Conservation (phyloP, 1,284 basidiomycete genomes). For the Leccinum griseonigrum region DNA sequence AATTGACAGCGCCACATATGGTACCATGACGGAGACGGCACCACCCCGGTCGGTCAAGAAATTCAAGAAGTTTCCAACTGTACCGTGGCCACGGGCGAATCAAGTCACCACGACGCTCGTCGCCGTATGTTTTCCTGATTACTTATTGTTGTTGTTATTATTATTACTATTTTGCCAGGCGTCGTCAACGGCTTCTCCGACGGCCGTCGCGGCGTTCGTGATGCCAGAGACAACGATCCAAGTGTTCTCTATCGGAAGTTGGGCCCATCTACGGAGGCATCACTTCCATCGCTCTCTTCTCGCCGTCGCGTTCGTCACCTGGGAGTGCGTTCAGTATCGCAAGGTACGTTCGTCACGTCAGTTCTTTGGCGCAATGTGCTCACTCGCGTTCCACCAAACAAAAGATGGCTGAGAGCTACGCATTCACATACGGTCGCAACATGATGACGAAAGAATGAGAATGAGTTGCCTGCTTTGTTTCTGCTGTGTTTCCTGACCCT, state of each 20-base stretch:
- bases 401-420: slow-evolving; percentile 62
- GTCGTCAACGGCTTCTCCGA: slow-evolving; percentile 38
- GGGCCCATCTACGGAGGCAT: slow-evolving; percentile 74
- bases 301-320: slow-evolving; percentile 78
- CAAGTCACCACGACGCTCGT: slow-evolving; percentile 6
- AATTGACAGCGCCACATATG: slow-evolving; percentile 35
- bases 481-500: not conserved
- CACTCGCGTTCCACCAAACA: slow-evolving; percentile 37
- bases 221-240: slow-evolving; percentile 70
- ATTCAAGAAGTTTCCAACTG: slow-evolving; percentile 62
- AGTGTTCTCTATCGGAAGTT: slow-evolving; percentile 74
- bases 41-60: slow-evolving; percentile 52
- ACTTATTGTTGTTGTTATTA: not conserved
- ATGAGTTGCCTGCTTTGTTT: too few species aligned
- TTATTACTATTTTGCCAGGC: slow-evolving; percentile 2
- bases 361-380: not conserved
- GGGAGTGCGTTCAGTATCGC: slow-evolving; percentile 79
- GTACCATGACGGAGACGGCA: slow-evolving; percentile 51
- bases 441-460: slow-evolving; percentile 15
- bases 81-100: slow-evolving; percentile 37
- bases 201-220: slow-evolving; percentile 47
- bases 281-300: slow-evolving; percentile 69
- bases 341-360: slow-evolving; percentile 48
- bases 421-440: slow-evolving; percentile 60
- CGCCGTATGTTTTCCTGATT: slow-evolving; percentile 2